These are phyloP conservation scores for Cupressus sempervirens DNA, from an alignment of 75 land plant genomes.

Conservation along the genomic window DNA sequence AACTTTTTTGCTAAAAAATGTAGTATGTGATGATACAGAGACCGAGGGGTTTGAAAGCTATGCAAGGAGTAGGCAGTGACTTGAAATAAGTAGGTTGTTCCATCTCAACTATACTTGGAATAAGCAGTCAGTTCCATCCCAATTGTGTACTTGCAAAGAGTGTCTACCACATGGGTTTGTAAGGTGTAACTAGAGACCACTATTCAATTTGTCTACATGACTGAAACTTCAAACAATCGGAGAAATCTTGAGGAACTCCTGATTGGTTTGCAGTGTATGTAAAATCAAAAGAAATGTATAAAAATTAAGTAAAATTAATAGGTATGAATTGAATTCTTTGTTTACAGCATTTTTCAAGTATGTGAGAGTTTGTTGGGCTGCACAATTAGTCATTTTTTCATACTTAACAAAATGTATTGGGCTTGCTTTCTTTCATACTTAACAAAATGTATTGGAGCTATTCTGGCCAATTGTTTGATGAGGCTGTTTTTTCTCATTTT, in stretches of 20 bases:
- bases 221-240: no score
- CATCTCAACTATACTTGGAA: not conserved
- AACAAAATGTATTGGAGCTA: not conserved
- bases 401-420: not conserved
- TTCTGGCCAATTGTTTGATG: no score
- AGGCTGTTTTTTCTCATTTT: not conserved
- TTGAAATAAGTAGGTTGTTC: not conserved
- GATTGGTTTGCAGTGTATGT: not conserved
- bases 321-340: not conserved
- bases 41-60: slow-evolving; percentile 6
- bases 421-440: not conserved
- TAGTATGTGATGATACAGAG: not conserved
- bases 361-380: not conserved
- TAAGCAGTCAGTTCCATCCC: no score
- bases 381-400: not conserved
- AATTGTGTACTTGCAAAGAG: not conserved
- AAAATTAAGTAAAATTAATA: no score
- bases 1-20: not conserved
- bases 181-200: not conserved
- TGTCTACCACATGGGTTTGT: not conserved
- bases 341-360: not conserved
- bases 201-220: slow-evolving; percentile 4
- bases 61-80: not conserved
- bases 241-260: no score
- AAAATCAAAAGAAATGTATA: slow-evolving; percentile 2